Conservation (phyloP, 192 early-diverging fungal genomes). For the Chytriomyces sp. region DNA sequence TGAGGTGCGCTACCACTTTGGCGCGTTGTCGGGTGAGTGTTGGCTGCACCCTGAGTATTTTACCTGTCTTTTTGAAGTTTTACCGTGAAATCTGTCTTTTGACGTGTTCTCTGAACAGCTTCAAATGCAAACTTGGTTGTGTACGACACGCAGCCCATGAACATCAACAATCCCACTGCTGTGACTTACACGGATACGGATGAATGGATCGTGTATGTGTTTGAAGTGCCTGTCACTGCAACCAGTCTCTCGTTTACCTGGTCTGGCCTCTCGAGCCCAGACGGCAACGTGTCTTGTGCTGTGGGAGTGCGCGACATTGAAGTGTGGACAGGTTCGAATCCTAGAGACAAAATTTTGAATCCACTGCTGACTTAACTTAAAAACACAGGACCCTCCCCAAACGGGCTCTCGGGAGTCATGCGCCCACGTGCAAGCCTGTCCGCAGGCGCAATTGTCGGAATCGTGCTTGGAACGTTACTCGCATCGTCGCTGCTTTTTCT, state of each 20-base stretch:
- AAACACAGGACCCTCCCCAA: constrained; percentile 10
- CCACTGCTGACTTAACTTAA: background rate
- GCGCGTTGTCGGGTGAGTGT: background rate
- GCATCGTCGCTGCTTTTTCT: background rate
- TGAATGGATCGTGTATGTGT: constrained; percentile 27
- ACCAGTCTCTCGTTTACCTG: constrained; percentile 10
- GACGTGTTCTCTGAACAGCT: background rate
- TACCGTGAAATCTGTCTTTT: background rate
- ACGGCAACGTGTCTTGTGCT: constrained; percentile 11
- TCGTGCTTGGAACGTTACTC: background rate
- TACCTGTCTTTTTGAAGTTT: background rate
- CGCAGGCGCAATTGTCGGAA: constrained; percentile 12
- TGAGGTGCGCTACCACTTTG: constrained; percentile 22
- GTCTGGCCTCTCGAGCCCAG: background rate
- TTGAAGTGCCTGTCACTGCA: constrained; percentile 28
- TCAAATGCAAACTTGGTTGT: constrained; percentile 17
- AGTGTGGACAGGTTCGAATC: constrained; percentile 24
- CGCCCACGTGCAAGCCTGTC: background rate
- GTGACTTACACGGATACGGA: constrained; percentile 23
- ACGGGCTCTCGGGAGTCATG: background rate
- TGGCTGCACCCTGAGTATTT: too few relatives aligned
- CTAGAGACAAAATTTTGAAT: too few relatives aligned
- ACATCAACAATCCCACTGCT: constrained; percentile 27
- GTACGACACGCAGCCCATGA: constrained; percentile 32
- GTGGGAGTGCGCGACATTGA: constrained; percentile 4